phyloP scores from a whole-genome alignment of 2,329 filamentous ascomycete species.

The Neoscytalidium dimidiatum region DNA sequence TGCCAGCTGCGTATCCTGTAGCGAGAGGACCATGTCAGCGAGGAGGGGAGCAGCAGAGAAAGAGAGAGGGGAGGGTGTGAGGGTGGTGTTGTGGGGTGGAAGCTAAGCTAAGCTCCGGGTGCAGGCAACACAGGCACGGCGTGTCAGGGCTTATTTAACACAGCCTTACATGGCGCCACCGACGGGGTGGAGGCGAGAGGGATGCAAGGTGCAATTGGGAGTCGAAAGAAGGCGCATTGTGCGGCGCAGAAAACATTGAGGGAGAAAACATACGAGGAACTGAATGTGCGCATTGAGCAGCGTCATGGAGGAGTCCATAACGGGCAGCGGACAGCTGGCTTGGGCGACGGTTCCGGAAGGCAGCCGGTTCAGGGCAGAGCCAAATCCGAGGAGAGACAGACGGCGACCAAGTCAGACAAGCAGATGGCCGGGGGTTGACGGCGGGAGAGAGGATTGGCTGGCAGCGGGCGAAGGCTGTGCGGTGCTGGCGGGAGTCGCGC shows the following conservation, averaged over 20 bases:
- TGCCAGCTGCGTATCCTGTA: conserved; percentile 80
- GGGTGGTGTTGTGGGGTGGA: background rate
- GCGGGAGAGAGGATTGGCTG: background rate
- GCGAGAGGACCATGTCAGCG: conserved; percentile 40
- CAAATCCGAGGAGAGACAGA: too few species aligned
- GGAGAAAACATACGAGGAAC: conserved; percentile 45
- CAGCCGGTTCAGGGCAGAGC: background rate
- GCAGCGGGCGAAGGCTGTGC: background rate
- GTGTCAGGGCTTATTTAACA: conserved; percentile 18
- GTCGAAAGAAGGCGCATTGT: background rate
- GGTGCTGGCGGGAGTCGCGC: background rate
- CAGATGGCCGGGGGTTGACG: background rate
- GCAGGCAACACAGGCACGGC: conserved; percentile 20
- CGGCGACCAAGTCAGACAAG: background rate
- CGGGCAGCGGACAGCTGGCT: background rate
- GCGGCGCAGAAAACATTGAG: conserved; percentile 14
- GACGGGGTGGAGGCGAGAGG: background rate
- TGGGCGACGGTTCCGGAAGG: background rate
- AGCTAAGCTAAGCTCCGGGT: conserved; percentile 9
- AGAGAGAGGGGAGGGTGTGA: background rate
- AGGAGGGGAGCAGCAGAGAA: too few species aligned
- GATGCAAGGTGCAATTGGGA: conserved; percentile 13
- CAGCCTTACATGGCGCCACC: conserved; percentile 18
- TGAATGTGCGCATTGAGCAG: conserved; percentile 51
- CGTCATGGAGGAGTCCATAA: conserved; percentile 48